Evolutionary conservation across 495 filamentous ascomycete species (phyloP).

Genomic region (Hypoxylon trugodes): DNA sequence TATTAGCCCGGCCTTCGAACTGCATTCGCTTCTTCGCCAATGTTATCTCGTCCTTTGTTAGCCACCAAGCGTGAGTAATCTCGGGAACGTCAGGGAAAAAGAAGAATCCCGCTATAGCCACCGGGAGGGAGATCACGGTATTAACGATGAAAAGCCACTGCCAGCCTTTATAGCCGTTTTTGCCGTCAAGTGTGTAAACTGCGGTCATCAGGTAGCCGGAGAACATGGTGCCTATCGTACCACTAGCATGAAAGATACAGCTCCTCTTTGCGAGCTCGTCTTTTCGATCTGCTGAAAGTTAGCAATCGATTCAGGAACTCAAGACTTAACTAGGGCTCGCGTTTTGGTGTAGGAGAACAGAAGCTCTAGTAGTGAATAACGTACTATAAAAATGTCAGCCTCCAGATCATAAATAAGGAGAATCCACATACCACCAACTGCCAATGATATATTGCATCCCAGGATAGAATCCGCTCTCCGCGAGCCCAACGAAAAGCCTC

Average conservation of each 20-base stretch:
- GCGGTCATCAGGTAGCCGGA: conserved; percentile 68
- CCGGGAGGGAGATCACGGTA: conserved; percentile 55
- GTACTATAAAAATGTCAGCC: conserved; percentile 20
- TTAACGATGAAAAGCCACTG: conserved; percentile 63
- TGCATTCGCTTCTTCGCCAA: conserved; percentile 56
- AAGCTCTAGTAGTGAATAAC: background rate
- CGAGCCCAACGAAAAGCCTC: conserved; percentile 66
- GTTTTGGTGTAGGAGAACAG: background rate
- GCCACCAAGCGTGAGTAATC: conserved; percentile 64
- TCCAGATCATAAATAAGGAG: background rate
- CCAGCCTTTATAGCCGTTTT: conserved; percentile 56
- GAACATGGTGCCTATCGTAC: conserved; percentile 63
- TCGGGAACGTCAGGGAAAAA: conserved; percentile 68
- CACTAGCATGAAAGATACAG: conserved; percentile 69
- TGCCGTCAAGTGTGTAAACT: conserved; percentile 63
- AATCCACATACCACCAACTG: conserved; percentile 54
- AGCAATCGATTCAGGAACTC: background rate
- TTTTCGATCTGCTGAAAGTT: conserved; percentile 50
- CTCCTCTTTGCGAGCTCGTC: conserved; percentile 66
- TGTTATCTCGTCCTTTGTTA: conserved; percentile 48
- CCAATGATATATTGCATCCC: conserved; percentile 61
- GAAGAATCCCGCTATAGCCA: conserved; percentile 65
- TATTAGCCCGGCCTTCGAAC: conserved; percentile 52
- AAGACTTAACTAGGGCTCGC: background rate
- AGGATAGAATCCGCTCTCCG: conserved; percentile 56